Conservation (phyloP, 1,139 yeast genomes). For the Nematodospora anomalae region DNA sequence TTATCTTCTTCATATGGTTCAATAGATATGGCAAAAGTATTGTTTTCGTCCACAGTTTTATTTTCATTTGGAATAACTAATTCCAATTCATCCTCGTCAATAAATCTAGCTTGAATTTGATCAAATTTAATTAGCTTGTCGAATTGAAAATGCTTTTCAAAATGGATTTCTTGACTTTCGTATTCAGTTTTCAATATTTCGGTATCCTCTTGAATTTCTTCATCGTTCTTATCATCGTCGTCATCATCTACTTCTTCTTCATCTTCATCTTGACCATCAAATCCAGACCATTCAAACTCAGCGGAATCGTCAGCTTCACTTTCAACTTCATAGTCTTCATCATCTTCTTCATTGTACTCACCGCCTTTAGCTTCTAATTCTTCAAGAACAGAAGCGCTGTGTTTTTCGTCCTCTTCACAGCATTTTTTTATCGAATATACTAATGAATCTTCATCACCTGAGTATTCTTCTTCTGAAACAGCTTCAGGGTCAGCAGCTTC, state of each 20-base stretch:
- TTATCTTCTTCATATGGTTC: constrained; percentile 19
- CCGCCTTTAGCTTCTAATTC: constrained; percentile 43
- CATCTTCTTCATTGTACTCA: constrained; percentile 45
- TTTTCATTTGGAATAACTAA: constrained; percentile 43
- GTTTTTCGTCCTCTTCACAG: constrained; percentile 19
- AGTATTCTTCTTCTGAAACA: constrained; percentile 22
- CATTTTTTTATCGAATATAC: constrained; percentile 19
- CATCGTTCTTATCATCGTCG: constrained; percentile 26
- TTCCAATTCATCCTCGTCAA: constrained; percentile 44
- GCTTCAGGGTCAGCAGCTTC: constrained; percentile 30
- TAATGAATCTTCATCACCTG: constrained; percentile 21
- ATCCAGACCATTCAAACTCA: constrained; percentile 17
- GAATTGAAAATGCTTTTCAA: constrained; percentile 48
- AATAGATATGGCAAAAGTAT: constrained; percentile 28
- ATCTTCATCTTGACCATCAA: constrained; percentile 13
- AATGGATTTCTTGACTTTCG: constrained; percentile 41
- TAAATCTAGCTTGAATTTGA: constrained; percentile 40
- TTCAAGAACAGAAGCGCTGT: constrained; percentile 21
- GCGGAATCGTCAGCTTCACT: constrained; percentile 20
- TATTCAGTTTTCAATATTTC: constrained; percentile 40
- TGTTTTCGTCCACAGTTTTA: constrained; percentile 24
- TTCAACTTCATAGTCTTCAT: constrained; percentile 28
- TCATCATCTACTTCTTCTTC: constrained; percentile 12
- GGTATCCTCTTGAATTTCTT: constrained; percentile 46
- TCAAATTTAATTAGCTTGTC: constrained; percentile 42